phyloP scores from a whole-genome alignment of 176 grass and related monocot species.

The Coix lacrymajobi region DNA sequence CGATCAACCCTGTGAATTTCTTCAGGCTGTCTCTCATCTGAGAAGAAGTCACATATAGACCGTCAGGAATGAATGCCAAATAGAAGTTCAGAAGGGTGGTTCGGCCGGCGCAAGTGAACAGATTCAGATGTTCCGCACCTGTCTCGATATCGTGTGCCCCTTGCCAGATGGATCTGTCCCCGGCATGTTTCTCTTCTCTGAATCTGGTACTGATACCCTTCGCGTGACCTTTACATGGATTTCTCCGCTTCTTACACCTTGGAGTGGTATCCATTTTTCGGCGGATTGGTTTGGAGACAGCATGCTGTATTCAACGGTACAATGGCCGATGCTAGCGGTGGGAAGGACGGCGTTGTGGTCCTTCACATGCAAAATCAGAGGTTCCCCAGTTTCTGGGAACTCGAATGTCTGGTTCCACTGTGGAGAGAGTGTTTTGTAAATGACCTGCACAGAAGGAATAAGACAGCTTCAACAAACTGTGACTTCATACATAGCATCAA shows the following conservation, averaged over 20 bases:
- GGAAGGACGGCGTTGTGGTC: slow-evolving; percentile 88
- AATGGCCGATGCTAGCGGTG: slow-evolving; percentile 70
- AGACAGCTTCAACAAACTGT: background rate
- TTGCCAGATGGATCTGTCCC: slow-evolving; percentile 36
- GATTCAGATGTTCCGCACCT: slow-evolving; percentile 21
- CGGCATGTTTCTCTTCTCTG: slow-evolving; percentile 33
- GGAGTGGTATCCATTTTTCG: slow-evolving; percentile 80
- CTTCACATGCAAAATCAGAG: slow-evolving; percentile 64
- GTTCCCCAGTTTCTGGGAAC: slow-evolving; percentile 77
- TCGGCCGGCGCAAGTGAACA: background rate
- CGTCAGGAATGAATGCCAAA: background rate
- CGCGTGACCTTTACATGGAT: slow-evolving; percentile 61
- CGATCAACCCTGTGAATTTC: slow-evolving; percentile 54
- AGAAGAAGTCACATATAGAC: background rate
- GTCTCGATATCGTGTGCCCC: slow-evolving; percentile 46
- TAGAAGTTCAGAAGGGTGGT: background rate
- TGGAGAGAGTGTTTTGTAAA: slow-evolving; percentile 82
- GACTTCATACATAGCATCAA: background rate
- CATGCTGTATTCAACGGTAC: slow-evolving; percentile 71
- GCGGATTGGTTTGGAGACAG: slow-evolving; percentile 58
- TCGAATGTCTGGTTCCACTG: slow-evolving; percentile 85
- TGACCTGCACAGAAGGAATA: slow-evolving; percentile 46
- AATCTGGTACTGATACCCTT: slow-evolving; percentile 21
- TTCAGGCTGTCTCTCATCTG: slow-evolving; percentile 70
- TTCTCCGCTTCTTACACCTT: slow-evolving; percentile 76